Evolutionary conservation across 768 basidiomycete genomes (phyloP), one percentile per base, ranked within the genome.

Genomic region (Hebeloma cylindrosporum): DNA sequence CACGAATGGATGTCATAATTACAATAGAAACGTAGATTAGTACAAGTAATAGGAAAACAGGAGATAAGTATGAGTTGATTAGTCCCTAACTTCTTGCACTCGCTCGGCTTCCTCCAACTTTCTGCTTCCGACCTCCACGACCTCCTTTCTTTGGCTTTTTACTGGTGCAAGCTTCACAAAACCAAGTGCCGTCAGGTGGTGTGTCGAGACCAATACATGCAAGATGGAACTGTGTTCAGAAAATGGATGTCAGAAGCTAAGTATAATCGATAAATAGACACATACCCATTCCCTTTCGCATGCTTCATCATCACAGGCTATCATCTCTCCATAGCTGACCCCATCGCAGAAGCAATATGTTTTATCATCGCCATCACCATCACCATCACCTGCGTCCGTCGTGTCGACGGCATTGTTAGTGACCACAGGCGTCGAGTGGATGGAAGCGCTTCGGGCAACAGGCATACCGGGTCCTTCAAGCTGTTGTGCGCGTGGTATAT

Each of bases 221-320:
- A 44, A 92, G 70, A 62, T 93, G 89, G 73, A 91, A 93, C 89
- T 93, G 56, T 27, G 11, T 47, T 10, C 21, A 17, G 25, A 41
- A 28, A 41, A 27, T 39, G 51, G 45, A 17, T 42, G 45, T 20
- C 8, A n/a, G 47, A 40, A 39, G n/a, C 39, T 10, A 37, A 35
- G 29, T 18, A 34, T 41, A 42, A 39, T 18, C 28, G 31, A 38
- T 31, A 30, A 17, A 51, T 21, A 42, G 43, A 34, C 5, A 83
- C 88, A 61, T 54, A 94, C 93, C 93, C 93, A 96, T 85, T 94
- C 92, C 46, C 74, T 73, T 55, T 84, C 81, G 67, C 93, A 95
- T 33, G 75, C 72, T 13, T 72, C 69, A 56, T 84, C 88, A 62
- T 96, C 93, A 62, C 93, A 96, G 17, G 84, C 93, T 56, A 96